Evolutionary conservation across 164 flowering plant genomes (phyloP).

Genomic region (Aristolochia fimbriata): DNA sequence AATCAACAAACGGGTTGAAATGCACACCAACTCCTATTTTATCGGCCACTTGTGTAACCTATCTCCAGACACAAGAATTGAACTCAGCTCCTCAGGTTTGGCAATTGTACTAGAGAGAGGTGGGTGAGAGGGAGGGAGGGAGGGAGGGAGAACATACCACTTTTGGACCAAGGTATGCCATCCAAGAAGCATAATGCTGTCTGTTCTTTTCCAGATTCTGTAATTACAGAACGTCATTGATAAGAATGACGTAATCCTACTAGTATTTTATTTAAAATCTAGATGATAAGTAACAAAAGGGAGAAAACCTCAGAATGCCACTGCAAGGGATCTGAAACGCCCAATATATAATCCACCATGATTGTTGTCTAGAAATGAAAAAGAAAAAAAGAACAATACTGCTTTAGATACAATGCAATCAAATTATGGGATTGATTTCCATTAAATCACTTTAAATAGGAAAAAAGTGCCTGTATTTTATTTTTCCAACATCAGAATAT

Average conservation of each 20-base stretch:
- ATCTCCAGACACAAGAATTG: constrained; percentile 8
- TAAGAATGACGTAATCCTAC: too few species aligned
- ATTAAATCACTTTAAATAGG: too few species aligned
- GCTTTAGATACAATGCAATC: too few species aligned
- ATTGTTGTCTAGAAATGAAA: constrained; percentile 15
- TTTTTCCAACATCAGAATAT: not conserved
- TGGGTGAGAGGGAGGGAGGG: not conserved
- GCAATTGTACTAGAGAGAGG: not conserved
- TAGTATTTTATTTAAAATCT: too few species aligned
- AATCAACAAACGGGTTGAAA: constrained; percentile 78
- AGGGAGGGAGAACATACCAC: not conserved
- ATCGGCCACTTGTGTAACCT: constrained; percentile 74
- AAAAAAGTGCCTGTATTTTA: too few species aligned
- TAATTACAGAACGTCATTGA: not conserved
- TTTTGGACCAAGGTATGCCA: constrained; percentile 57
- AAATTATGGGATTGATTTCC: too few species aligned
- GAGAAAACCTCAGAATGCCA: constrained; percentile 77
- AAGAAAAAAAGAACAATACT: not conserved
- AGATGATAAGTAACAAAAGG: not conserved
- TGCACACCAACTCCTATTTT: constrained; percentile 85
- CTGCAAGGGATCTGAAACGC: constrained; percentile 78
- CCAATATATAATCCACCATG: constrained; percentile 83
- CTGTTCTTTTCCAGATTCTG: constrained; percentile 73
- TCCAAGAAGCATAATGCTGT: constrained; percentile 76
- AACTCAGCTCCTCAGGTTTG: too few species aligned